These are phyloP conservation scores for Penicillium sp. DNA, from an alignment of 2,329 filamentous ascomycete genomes.

Conservation along the genomic window DNA sequence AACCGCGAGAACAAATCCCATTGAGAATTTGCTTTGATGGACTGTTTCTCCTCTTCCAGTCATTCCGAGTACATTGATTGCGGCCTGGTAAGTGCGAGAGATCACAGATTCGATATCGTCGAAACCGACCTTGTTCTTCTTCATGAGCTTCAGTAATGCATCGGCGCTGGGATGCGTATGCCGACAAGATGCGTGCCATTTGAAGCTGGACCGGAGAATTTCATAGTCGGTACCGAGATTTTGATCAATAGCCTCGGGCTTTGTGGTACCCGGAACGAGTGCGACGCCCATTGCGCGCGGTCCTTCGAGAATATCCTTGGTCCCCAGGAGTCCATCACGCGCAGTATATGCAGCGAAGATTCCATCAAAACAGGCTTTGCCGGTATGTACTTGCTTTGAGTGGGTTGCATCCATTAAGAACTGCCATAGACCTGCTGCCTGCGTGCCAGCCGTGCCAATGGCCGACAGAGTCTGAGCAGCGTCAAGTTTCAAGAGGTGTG, in stretches of 20 bases:
- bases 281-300: conserved; percentile 33
- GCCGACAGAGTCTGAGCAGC: conserved; percentile 31
- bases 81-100: conserved; percentile 36
- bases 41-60: conserved; percentile 37
- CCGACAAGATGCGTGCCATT: conserved; percentile 40
- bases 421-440: conserved; percentile 40
- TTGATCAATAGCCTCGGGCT: conserved; percentile 30
- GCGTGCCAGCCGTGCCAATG: conserved; percentile 38
- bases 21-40: conserved; percentile 41
- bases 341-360: conserved; percentile 39
- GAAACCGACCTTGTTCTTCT: conserved; percentile 29
- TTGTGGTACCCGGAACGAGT: conserved; percentile 28
- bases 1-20: conserved; percentile 40
- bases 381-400: conserved; percentile 40
- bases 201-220: conserved; percentile 37
- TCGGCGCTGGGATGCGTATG: conserved; percentile 40
- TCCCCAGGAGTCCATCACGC: conserved; percentile 33
- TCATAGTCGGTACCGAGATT: conserved; percentile 33
- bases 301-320: conserved; percentile 36
- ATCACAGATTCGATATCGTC: conserved; percentile 36
- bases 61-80: conserved; percentile 36
- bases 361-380: conserved; percentile 37
- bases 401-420: conserved; percentile 38
- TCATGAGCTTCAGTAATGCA: conserved; percentile 35
- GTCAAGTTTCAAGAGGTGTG: conserved; percentile 31